Percentiles rank a stretch among this genome's conserved stretches.
phyloP scores from a whole-genome alignment of 371 early-diverging fungal species.

The Mortierella sp. region DNA sequence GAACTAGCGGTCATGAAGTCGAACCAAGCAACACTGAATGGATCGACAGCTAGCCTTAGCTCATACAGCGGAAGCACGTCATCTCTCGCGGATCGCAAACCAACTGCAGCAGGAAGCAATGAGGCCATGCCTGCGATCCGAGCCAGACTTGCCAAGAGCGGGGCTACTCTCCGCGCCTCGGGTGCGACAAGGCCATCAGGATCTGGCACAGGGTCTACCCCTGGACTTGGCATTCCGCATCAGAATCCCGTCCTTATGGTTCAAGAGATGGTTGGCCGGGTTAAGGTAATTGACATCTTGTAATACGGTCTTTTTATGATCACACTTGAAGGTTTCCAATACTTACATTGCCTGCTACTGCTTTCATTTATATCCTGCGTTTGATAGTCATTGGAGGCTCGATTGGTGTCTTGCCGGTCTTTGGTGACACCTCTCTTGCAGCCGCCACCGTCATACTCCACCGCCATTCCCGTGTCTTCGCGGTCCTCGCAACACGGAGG shows the following conservation, averaged over 20 bases:
- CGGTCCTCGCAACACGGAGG: slow-evolving; percentile 30
- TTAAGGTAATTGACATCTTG: slow-evolving; percentile 63
- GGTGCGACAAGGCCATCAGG: slow-evolving; percentile 10
- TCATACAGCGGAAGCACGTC: slow-evolving; percentile 40
- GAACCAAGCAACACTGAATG: slow-evolving; percentile 52
- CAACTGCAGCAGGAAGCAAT: slow-evolving; percentile 22
- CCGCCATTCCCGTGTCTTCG: slow-evolving; percentile 25
- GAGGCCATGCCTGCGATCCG: slow-evolving; percentile 56
- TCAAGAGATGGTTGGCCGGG: slow-evolving; percentile 80
- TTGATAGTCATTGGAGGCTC: slow-evolving; percentile 66
- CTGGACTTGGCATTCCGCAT: slow-evolving; percentile 17
- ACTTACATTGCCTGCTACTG: not conserved
- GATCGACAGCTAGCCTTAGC: slow-evolving; percentile 29
- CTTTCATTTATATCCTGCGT: not conserved
- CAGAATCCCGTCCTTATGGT: slow-evolving; percentile 77
- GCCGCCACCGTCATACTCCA: slow-evolving; percentile 66
- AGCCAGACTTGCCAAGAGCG: slow-evolving; percentile 39
- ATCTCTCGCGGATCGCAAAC: slow-evolving; percentile 27
- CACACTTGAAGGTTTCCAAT: not conserved
- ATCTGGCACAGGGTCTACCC: not conserved
- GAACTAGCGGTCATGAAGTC: slow-evolving; percentile 70
- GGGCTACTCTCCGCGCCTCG: slow-evolving; percentile 11
- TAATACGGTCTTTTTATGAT: not conserved
- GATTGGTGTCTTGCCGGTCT: slow-evolving; percentile 75
- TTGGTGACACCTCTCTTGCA: slow-evolving; percentile 75